phyloP scores from a whole-genome alignment of 2,329 filamentous ascomycete genomes.

The Fusarium devonianum region DNA sequence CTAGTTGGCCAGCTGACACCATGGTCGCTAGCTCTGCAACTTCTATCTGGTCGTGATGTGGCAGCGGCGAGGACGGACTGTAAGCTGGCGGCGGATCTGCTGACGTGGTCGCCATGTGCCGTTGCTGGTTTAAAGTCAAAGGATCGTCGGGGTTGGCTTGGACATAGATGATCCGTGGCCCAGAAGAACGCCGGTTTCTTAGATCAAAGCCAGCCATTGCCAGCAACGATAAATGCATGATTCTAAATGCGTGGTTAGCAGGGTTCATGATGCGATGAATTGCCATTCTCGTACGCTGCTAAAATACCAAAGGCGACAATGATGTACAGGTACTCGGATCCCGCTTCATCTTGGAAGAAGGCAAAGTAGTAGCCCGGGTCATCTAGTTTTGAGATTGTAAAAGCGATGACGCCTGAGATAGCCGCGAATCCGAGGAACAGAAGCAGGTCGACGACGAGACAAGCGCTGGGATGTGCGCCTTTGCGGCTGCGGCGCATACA shows the following conservation, averaged over 20 bases:
- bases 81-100: slow-evolving; percentile 3
- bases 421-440: slow-evolving; percentile 18
- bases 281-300: slow-evolving; percentile 10
- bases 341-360: slow-evolving; percentile 16
- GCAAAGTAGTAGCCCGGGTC: slow-evolving; percentile 30
- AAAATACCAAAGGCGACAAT: slow-evolving; percentile 19
- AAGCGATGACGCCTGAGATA: slow-evolving; percentile 19
- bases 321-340: slow-evolving; percentile 13
- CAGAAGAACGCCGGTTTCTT: background rate
- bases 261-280: background rate
- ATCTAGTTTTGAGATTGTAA: slow-evolving; percentile 19
- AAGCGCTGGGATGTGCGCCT: slow-evolving; percentile 13
- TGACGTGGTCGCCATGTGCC: background rate
- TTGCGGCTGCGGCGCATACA: background rate
- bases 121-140: background rate
- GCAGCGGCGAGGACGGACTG: too few relatives aligned
- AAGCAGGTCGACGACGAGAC: slow-evolving; percentile 18
- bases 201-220: slow-evolving; percentile 1
- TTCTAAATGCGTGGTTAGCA: background rate
- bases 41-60: too few relatives aligned
- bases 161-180: slow-evolving; percentile 9
- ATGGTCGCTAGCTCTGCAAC: too few relatives aligned
- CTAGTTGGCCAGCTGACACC: too few relatives aligned
- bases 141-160: background rate
- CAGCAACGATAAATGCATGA: background rate